Evolutionary conservation across 148 eudicot genomes (phyloP).

Genomic region (Rhododendron griersonianum): DNA sequence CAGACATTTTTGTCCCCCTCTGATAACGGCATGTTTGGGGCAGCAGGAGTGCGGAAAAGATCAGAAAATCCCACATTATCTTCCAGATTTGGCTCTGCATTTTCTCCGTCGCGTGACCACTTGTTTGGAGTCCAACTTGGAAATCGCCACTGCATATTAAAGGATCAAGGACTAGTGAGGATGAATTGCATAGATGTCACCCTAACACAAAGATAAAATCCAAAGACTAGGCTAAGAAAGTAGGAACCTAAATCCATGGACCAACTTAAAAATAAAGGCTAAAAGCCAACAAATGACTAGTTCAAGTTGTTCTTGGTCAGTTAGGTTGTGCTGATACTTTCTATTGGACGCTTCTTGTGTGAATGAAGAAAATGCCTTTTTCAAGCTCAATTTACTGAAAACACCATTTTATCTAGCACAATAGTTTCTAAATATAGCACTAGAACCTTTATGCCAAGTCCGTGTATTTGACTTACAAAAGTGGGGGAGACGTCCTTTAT

Average conservation of each 20-base stretch:
- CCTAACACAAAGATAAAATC: background rate
- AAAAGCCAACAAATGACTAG: background rate
- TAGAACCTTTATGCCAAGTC: background rate
- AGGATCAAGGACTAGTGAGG: background rate
- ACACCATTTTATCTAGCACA: background rate
- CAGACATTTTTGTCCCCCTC: slow-evolving; percentile 67
- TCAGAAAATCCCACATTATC: slow-evolving; percentile 40
- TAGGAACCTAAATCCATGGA: background rate
- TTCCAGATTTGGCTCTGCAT: slow-evolving; percentile 44
- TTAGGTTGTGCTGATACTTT: background rate
- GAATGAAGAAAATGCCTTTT: background rate
- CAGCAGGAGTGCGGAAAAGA: slow-evolving; percentile 46
- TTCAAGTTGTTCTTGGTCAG: background rate
- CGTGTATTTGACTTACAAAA: slow-evolving; percentile 57
- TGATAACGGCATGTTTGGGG: slow-evolving; percentile 36
- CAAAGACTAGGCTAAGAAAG: background rate
- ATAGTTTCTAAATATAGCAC: background rate
- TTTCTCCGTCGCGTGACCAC: slow-evolving; percentile 38
- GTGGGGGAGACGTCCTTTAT: slow-evolving; percentile 73
- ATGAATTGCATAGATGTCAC: background rate
- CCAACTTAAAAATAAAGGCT: background rate
- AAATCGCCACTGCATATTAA: slow-evolving; percentile 39
- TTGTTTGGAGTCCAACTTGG: slow-evolving; percentile 33
- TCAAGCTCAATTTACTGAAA: background rate
- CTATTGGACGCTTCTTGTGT: background rate